Conservation (phyloP, 208 protist genomes). For the Wallacemonas sp. region DNA sequence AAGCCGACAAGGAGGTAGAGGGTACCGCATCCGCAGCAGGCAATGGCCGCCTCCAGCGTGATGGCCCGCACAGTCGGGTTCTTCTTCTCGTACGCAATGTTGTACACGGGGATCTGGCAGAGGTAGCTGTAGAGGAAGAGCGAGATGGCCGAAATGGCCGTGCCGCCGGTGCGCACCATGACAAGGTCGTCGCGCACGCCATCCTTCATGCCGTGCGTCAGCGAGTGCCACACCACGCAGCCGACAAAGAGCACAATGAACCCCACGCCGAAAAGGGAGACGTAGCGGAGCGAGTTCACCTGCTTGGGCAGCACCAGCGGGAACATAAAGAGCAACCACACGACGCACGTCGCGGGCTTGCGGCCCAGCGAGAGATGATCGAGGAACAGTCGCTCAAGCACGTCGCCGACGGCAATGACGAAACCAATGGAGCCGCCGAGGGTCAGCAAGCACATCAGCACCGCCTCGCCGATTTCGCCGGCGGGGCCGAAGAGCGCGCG, state of each 20-base stretch:
- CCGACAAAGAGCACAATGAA: constrained; percentile 66
- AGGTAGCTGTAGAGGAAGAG: constrained; percentile 69
- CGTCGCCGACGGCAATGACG: constrained; percentile 46
- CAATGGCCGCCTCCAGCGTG: constrained; percentile 34
- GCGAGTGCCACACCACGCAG: constrained; percentile 50
- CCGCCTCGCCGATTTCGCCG: constrained; percentile 47
- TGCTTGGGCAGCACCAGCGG: constrained; percentile 58
- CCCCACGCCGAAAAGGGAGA: constrained; percentile 44
- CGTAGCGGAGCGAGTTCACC: constrained; percentile 79
- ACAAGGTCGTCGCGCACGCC: constrained; percentile 34
- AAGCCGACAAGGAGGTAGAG: constrained; percentile 63
- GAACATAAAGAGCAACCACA: constrained; percentile 68
- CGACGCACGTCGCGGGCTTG: constrained; percentile 20
- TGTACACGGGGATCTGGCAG: constrained; percentile 55
- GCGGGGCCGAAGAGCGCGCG: constrained; percentile 54
- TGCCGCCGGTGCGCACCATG: constrained; percentile 30
- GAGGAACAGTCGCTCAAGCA: constrained; percentile 39
- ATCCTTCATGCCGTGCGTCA: constrained; percentile 28
- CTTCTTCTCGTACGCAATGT: constrained; percentile 46
- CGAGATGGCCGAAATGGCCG: constrained; percentile 36
- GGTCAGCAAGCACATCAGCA: constrained; percentile 62
- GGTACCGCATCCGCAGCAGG: constrained; percentile 34
- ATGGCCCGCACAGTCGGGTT: constrained; percentile 28
- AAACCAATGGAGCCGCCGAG: constrained; percentile 56
- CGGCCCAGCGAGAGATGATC: background rate